A percentile compares a stretch with the other conserved stretches of the same genome.
Conservation (phyloP, 1,139 yeast species). For the Pichia sp. region DNA sequence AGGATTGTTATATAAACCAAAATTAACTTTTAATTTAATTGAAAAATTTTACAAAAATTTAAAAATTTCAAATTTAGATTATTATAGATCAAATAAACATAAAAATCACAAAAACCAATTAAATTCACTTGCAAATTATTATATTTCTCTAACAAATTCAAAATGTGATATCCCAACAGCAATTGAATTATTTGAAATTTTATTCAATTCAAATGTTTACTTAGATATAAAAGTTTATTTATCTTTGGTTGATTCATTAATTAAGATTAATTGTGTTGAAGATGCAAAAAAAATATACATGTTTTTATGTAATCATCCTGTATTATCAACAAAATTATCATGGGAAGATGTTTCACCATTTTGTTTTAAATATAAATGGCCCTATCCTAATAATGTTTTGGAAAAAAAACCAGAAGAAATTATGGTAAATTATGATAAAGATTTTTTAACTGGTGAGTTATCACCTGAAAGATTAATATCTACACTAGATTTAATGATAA, state of each 20-base stretch:
- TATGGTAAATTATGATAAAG: background rate
- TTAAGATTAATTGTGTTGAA: constrained; percentile 18
- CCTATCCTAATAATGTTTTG: constrained; percentile 6
- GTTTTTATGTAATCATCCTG: background rate
- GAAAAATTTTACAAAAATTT: constrained; percentile 7
- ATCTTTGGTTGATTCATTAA: constrained; percentile 17
- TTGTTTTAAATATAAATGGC: constrained; percentile 12
- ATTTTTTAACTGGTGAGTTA: constrained; percentile 7
- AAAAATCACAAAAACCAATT: constrained; percentile 5
- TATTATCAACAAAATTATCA: background rate
- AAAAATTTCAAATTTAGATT: constrained; percentile 1
- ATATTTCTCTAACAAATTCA: constrained; percentile 1
- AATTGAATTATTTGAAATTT: constrained; percentile 1
- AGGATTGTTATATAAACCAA: constrained; percentile 8
- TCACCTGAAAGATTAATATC: constrained; percentile 5
- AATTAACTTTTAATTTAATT: constrained; percentile 4
- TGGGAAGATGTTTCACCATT: constrained; percentile 1
- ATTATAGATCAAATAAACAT: background rate
- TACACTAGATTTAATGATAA: background rate
- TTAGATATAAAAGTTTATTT: constrained; percentile 16
- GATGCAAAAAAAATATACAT: constrained; percentile 19
- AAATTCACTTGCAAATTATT: background rate
- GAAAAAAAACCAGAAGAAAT: background rate
- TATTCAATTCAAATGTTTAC: constrained; percentile 7
- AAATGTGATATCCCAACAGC: constrained; percentile 5